These are phyloP conservation scores for Boletus subparvulus DNA, from an alignment of 768 basidiomycete species.

Conservation along the genomic window DNA sequence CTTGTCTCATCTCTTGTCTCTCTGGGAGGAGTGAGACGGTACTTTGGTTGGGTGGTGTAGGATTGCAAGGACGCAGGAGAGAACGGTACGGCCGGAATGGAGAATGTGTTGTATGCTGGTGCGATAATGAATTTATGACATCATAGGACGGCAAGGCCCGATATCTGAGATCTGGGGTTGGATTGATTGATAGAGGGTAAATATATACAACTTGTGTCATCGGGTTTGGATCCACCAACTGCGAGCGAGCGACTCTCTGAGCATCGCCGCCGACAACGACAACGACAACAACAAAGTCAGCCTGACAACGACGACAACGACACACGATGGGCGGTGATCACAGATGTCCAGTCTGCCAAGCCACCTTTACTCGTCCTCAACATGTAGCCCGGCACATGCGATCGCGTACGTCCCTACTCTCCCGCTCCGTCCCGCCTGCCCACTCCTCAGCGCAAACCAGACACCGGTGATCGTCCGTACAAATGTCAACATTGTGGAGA, in stretches of 20 bases:
- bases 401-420: slow-evolving; percentile 61
- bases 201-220: slow-evolving; percentile 42
- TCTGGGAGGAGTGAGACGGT: background rate
- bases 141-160: slow-evolving; percentile 31
- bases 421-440: slow-evolving; percentile 22
- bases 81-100: background rate
- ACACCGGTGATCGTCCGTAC: slow-evolving; percentile 88
- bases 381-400: slow-evolving; percentile 91
- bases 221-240: slow-evolving; percentile 28
- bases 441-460: slow-evolving; percentile 36
- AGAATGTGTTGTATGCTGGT: background rate
- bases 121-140: slow-evolving; percentile 25
- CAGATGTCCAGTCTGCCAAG: slow-evolving; percentile 84
- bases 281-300: slow-evolving; percentile 1
- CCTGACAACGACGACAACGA: background rate
- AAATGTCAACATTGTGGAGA: slow-evolving; percentile 87
- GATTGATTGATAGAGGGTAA: slow-evolving; percentile 30
- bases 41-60: background rate
- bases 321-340: slow-evolving; percentile 72
- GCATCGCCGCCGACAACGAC: slow-evolving; percentile 15
- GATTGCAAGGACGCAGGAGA: background rate
- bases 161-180: slow-evolving; percentile 37
- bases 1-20: background rate
- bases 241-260: slow-evolving; percentile 21
- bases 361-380: slow-evolving; percentile 85